Conservation (phyloP, 2,329 filamentous ascomycete species). For the Cytospora piceae region DNA sequence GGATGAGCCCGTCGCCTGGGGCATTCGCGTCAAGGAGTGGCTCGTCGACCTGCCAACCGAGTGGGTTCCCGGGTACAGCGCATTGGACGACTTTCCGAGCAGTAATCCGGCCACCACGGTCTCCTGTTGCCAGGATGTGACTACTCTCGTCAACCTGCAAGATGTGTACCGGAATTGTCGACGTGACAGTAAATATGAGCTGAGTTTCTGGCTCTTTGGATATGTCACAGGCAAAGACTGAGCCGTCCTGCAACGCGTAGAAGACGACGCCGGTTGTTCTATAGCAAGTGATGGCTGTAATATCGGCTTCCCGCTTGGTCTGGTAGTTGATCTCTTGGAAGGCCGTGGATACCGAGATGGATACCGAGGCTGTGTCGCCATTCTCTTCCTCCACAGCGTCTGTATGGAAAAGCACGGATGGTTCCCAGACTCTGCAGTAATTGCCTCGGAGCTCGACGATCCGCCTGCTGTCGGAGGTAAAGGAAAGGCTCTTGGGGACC, state of each 20-base stretch:
- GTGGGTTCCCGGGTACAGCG: no score
- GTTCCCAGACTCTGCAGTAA: constrained; percentile 36
- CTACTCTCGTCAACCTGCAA: constrained; percentile 32
- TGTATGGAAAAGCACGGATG: constrained; percentile 32
- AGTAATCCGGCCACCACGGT: constrained; percentile 27
- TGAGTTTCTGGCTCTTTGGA: constrained; percentile 24
- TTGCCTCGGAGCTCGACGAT: constrained; percentile 33
- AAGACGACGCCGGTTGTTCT: constrained; percentile 23
- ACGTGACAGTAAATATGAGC: constrained; percentile 30
- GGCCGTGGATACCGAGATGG: constrained; percentile 19
- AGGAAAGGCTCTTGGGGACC: constrained; percentile 28
- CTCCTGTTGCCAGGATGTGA: constrained; percentile 28
- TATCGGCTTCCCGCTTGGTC: neutral
- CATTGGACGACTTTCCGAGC: constrained; percentile 26
- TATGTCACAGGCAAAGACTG: constrained; percentile 32
- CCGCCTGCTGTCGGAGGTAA: constrained; percentile 32
- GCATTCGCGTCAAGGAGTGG: no score
- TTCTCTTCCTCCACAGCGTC: constrained; percentile 30
- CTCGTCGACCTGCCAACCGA: no score
- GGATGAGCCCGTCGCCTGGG: no score
- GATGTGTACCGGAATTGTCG: constrained; percentile 12
- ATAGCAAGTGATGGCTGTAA: constrained; percentile 32
- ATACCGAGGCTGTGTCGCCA: constrained; percentile 28
- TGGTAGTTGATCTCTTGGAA: constrained; percentile 29
- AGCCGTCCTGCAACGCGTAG: constrained; percentile 33